Evolutionary conservation across 2,329 filamentous ascomycete genomes (phyloP).

Genomic region (Diplodia scrobiculata): DNA sequence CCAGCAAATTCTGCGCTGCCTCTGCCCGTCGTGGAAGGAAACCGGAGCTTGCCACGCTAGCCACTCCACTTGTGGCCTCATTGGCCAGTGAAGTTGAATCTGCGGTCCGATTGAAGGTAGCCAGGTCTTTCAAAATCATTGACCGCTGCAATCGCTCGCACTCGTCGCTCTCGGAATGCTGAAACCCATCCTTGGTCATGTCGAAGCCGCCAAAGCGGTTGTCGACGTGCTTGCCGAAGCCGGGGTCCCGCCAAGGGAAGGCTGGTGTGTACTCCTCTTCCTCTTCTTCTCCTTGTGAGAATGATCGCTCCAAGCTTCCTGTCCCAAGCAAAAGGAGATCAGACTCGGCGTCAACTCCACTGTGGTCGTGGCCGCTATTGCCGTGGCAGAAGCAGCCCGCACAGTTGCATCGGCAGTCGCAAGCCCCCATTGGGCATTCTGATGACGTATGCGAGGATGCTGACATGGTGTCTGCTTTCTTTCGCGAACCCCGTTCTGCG

Average conservation of each 20-base stretch:
- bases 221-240: constrained; percentile 12
- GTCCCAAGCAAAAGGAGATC: constrained; percentile 1
- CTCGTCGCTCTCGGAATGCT: constrained; percentile 1
- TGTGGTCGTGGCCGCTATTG: background rate
- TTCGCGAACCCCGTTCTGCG: background rate
- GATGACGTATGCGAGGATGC: background rate
- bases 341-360: background rate
- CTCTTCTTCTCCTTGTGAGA: background rate
- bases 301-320: background rate
- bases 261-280: background rate
- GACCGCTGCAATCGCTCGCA: constrained; percentile 14
- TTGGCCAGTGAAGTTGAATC: constrained; percentile 10
- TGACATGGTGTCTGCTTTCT: constrained; percentile 5
- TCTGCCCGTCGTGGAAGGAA: constrained; percentile 13
- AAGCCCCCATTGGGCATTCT: background rate
- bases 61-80: constrained; percentile 22
- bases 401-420: constrained; percentile 18
- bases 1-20: background rate
- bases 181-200: constrained; percentile 12
- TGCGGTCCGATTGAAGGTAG: constrained; percentile 17
- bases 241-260: constrained; percentile 8
- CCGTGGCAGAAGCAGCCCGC: constrained; percentile 5
- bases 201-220: constrained; percentile 21
- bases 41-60: constrained; percentile 16
- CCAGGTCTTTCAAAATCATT: constrained; percentile 17